These are phyloP conservation scores for Draba incana DNA, from an alignment of 345 rosid genomes.

Conservation along the genomic window DNA sequence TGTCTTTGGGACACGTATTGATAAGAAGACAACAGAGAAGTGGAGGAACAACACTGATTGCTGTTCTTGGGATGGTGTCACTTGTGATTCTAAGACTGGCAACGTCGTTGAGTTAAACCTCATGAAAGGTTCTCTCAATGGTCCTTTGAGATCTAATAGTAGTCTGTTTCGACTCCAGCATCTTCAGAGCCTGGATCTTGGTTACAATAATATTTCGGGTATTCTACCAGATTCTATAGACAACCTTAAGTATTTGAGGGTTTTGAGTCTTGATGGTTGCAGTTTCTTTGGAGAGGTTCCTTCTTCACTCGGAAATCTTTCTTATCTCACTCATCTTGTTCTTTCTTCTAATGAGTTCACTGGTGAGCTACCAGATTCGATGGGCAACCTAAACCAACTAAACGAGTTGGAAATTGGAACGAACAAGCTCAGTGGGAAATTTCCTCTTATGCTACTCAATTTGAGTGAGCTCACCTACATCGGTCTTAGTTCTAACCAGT, in stretches of 20 bases:
- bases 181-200: slow-evolving; percentile 6
- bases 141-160: slow-evolving; percentile 12
- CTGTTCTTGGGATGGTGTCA: slow-evolving; percentile 35
- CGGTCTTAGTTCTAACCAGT: not conserved
- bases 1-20: too few relatives aligned
- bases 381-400: not conserved
- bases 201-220: slow-evolving; percentile 22
- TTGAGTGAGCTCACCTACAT: not conserved
- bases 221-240: slow-evolving; percentile 34
- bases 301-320: slow-evolving; percentile 35
- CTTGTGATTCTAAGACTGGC: slow-evolving; percentile 28
- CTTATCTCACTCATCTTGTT: slow-evolving; percentile 28
- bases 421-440: not conserved
- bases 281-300: slow-evolving; percentile 40
- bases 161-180: slow-evolving; percentile 12
- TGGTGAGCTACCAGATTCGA: slow-evolving; percentile 33
- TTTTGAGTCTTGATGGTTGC: not conserved
- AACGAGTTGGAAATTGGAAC: not conserved
- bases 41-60: slow-evolving; percentile 30
- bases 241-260: slow-evolving; percentile 8
- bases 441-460: slow-evolving; percentile 8
- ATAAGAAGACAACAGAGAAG: too few relatives aligned
- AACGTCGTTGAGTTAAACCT: slow-evolving; percentile 19
- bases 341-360: slow-evolving; percentile 40
- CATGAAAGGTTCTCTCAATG: slow-evolving; percentile 7